phyloP scores from a whole-genome alignment of 2,329 filamentous ascomycete species.

The Massarina eburnea region DNA sequence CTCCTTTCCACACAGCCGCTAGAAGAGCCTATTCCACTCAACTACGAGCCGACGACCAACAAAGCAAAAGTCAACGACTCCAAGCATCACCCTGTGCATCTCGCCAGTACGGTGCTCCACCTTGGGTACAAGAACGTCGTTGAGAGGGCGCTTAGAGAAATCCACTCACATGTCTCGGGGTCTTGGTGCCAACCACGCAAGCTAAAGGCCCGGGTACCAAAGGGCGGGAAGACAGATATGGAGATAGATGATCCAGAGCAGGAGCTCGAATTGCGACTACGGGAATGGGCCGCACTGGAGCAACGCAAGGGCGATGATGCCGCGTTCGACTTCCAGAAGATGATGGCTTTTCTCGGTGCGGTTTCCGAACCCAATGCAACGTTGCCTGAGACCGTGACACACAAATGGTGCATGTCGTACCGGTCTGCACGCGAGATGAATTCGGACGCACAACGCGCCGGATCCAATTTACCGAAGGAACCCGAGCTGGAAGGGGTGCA shows the following conservation, averaged over 20 bases:
- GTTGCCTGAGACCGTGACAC: conserved; percentile 13
- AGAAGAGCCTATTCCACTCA: conserved; percentile 50
- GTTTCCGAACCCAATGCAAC: conserved; percentile 22
- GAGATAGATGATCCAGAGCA: conserved; percentile 27
- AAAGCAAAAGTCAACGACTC: conserved; percentile 46
- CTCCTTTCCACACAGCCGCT: conserved; percentile 51
- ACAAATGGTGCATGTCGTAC: conserved; percentile 31
- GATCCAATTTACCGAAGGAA: conserved; percentile 7
- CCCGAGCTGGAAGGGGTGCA: conserved; percentile 11
- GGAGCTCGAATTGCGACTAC: conserved; percentile 29
- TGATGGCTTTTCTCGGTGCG: conserved; percentile 38
- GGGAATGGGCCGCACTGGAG: conserved; percentile 28
- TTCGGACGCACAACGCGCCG: conserved; percentile 9
- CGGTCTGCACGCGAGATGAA: conserved; percentile 18
- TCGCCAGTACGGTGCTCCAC: conserved; percentile 36
- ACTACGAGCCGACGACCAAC: conserved; percentile 54
- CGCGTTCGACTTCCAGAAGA: conserved; percentile 33
- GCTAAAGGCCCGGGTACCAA: conserved; percentile 21
- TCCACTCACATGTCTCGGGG: conserved; percentile 24
- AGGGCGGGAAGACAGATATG: conserved; percentile 16
- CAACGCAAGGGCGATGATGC: conserved; percentile 26
- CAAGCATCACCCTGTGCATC: conserved; percentile 23
- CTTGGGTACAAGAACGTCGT: conserved; percentile 42
- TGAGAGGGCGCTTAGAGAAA: conserved; percentile 41
- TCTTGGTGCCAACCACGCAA: conserved; percentile 30